A percentile compares a stretch with the other conserved stretches of the same genome.
phyloP scores from a whole-genome alignment of 1,139 yeast species.

The Yamadazyma buinensis region DNA sequence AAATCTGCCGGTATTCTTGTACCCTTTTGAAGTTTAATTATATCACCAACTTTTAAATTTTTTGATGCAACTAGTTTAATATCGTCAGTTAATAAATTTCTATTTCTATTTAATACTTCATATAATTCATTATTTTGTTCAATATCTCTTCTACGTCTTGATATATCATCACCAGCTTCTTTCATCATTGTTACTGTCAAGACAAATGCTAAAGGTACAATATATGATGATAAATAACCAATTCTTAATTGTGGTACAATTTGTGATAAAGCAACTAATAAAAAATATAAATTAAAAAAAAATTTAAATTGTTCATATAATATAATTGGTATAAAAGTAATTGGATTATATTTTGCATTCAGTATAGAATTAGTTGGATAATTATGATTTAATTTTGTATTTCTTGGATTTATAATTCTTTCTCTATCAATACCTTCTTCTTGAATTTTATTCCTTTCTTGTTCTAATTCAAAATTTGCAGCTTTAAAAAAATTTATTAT shows the following conservation, averaged over 20 bases:
- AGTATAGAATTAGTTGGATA: conserved; percentile 82
- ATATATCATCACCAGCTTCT: conserved; percentile 92
- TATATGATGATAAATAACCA: conserved; percentile 88
- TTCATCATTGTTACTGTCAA: conserved; percentile 89
- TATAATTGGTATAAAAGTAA: conserved; percentile 84
- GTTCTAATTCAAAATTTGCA: conserved; percentile 26
- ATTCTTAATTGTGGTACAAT: conserved; percentile 87
- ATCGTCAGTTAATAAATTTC: conserved; percentile 22
- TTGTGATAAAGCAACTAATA: conserved; percentile 91
- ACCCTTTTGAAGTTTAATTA: conserved; percentile 78
- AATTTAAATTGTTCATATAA: conserved; percentile 95
- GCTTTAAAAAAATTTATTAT: conserved; percentile 19
- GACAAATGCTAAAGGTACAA: conserved; percentile 93
- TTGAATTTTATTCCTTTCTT: conserved; percentile 17
- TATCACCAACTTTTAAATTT: conserved; percentile 79
- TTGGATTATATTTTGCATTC: conserved; percentile 89
- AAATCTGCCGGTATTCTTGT: conserved; percentile 91
- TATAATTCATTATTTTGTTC: conserved; percentile 85
- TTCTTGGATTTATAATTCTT: conserved; percentile 36
- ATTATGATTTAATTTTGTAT: conserved; percentile 11
- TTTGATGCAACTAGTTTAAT: conserved; percentile 50
- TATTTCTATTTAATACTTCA: conserved; percentile 54
- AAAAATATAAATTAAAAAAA: conserved; percentile 88
- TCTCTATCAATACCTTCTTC: conserved; percentile 14
- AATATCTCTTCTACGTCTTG: conserved; percentile 81